A percentile compares a stretch with the other conserved stretches of the same genome.
These are phyloP conservation scores for Lentithecium fluviatile DNA, from an alignment of 495 filamentous ascomycete species.

Conservation along the genomic window DNA sequence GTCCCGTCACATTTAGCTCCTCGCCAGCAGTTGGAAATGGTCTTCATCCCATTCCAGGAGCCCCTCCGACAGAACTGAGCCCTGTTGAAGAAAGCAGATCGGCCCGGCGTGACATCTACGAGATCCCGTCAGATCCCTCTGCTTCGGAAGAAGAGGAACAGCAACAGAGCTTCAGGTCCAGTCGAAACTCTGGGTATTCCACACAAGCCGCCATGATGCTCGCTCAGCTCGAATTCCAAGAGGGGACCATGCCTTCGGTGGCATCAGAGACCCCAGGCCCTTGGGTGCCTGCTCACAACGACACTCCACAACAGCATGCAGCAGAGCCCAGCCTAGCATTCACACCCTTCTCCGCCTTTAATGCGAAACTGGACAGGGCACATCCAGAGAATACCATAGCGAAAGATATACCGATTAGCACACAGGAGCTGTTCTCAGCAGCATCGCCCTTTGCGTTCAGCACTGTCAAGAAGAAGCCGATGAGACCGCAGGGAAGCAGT, in stretches of 20 bases:
- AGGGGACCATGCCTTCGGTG: conserved; percentile 17
- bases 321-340: conserved; percentile 3
- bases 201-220: conserved; percentile 28
- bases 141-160: background rate
- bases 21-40: conserved; percentile 6
- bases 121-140: background rate
- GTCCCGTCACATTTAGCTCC: conserved; percentile 13
- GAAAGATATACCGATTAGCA: conserved; percentile 21
- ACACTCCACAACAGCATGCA: background rate
- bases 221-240: conserved; percentile 28
- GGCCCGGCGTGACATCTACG: conserved; percentile 13
- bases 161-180: conserved; percentile 2
- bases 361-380: conserved; percentile 15
- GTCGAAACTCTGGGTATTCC: conserved; percentile 13
- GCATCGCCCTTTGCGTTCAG: conserved; percentile 36
- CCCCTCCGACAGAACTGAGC: too few relatives aligned
- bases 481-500: conserved; percentile 10
- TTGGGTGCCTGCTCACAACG: background rate
- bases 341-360: conserved; percentile 32
- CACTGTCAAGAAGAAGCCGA: conserved; percentile 33
- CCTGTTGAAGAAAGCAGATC: background rate
- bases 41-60: background rate
- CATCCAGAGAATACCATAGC: background rate
- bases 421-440: conserved; percentile 33
- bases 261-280: conserved; percentile 2